Evolutionary conservation across 805 yeast species (phyloP).

Genomic region (Nakazawaea wickerhamii): DNA sequence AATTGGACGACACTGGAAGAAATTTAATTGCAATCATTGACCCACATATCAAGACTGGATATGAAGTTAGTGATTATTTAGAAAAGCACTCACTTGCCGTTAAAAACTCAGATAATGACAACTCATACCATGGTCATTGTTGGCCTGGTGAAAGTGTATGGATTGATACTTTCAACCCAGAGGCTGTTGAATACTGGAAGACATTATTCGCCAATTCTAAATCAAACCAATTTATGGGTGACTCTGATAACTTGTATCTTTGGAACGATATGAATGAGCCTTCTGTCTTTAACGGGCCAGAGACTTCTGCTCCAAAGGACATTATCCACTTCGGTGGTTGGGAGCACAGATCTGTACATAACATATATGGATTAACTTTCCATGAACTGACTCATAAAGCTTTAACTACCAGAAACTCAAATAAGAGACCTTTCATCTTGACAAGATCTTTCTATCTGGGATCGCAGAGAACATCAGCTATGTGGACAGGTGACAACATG

Average conservation of each 20-base stretch:
- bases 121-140: conserved; percentile 75
- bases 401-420: conserved; percentile 41
- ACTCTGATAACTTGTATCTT: conserved; percentile 62
- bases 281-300: conserved; percentile 91
- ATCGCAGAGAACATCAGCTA: conserved; percentile 84
- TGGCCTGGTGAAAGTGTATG: conserved; percentile 98
- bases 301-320: conserved; percentile 84
- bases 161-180: conserved; percentile 80
- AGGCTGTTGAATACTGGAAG: conserved; percentile 57
- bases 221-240: conserved; percentile 34
- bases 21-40: conserved; percentile 82
- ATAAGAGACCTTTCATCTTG: conserved; percentile 76
- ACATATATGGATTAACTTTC: conserved; percentile 71
- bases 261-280: conserved; percentile 99
- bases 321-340: conserved; percentile 68
- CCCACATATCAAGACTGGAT: conserved; percentile 80
- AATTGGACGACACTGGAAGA: conserved; percentile 67
- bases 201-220: conserved; percentile 42
- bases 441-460: conserved; percentile 89
- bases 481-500: conserved; percentile 98
- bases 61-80: conserved; percentile 55
- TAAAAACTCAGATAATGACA: conserved; percentile 34
- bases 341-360: conserved; percentile 92
- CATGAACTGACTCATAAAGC: conserved; percentile 79
- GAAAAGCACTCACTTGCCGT: conserved; percentile 40